A percentile compares a stretch with the other conserved stretches of the same genome.
Conservation (phyloP, 345 rosid species). For the Pelargonium nanum region DNA sequence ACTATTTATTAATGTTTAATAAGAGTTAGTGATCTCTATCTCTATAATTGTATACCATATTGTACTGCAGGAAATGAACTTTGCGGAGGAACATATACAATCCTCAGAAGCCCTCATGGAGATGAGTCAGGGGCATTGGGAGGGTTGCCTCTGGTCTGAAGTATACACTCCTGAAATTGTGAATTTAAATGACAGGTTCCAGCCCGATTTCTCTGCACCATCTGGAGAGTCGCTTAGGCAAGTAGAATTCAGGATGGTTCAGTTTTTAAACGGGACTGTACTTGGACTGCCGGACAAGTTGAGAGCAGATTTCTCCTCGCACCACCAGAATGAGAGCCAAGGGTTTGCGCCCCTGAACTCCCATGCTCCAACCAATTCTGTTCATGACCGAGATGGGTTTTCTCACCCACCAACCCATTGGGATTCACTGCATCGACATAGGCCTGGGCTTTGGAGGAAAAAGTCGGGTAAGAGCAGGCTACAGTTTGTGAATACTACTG, state of each 20-base stretch:
- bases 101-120: slow-evolving; percentile 58
- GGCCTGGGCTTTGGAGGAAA: slow-evolving; percentile 51
- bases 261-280: slow-evolving; percentile 60
- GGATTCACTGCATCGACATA: slow-evolving; percentile 59
- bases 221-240: slow-evolving; percentile 91
- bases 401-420: slow-evolving; percentile 39
- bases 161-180: slow-evolving; percentile 50
- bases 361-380: slow-evolving; percentile 16
- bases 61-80: slow-evolving; percentile 69
- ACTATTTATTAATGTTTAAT: too few species aligned
- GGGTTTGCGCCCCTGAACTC: slow-evolving; percentile 29
- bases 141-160: slow-evolving; percentile 57
- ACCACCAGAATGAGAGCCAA: slow-evolving; percentile 32
- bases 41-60: not conserved
- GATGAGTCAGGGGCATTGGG: slow-evolving; percentile 83
- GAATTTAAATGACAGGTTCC: slow-evolving; percentile 52
- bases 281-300: slow-evolving; percentile 53
- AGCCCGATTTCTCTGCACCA: slow-evolving; percentile 86
- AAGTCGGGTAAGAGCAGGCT: slow-evolving; percentile 92
- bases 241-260: slow-evolving; percentile 82
- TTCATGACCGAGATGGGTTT: slow-evolving; percentile 42
- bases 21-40: not conserved
- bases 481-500: slow-evolving; percentile 55
- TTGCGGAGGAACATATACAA: slow-evolving; percentile 56
- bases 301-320: slow-evolving; percentile 42